Evolutionary conservation across 2,329 filamentous ascomycete species (phyloP).

Genomic region (Fusarium redolens): DNA sequence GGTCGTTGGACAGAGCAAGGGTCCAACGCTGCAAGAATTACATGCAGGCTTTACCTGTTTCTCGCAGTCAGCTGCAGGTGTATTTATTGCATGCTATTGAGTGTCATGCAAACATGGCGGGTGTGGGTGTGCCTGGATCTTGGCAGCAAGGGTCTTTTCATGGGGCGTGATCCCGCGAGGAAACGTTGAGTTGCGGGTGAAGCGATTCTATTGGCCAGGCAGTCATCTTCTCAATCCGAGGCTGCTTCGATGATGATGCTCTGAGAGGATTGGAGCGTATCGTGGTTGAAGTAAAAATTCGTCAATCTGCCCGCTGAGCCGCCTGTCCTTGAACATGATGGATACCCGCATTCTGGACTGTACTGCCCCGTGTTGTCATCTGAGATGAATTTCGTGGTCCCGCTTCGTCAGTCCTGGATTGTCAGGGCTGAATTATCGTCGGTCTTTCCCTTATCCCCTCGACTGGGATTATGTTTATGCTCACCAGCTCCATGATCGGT

Average conservation of each 20-base stretch:
- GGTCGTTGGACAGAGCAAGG: slow-evolving; percentile 5
- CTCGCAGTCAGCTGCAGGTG: neutral
- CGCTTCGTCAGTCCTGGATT: slow-evolving; percentile 30
- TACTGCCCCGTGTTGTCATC: neutral
- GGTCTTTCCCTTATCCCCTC: slow-evolving; percentile 4
- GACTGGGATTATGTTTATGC: slow-evolving; percentile 7
- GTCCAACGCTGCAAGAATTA: neutral
- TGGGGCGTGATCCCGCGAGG: slow-evolving; percentile 5
- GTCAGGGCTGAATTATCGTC: slow-evolving; percentile 29
- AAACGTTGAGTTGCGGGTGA: slow-evolving; percentile 4
- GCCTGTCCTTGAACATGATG: slow-evolving; percentile 10
- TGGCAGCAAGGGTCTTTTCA: slow-evolving; percentile 26
- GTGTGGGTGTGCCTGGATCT: slow-evolving; percentile 35
- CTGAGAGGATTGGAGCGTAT: slow-evolving; percentile 10
- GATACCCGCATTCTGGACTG: slow-evolving; percentile 1
- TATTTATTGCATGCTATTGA: slow-evolving; percentile 10
- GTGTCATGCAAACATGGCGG: slow-evolving; percentile 3
- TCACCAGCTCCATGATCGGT: slow-evolving; percentile 6
- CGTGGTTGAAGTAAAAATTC: slow-evolving; percentile 5
- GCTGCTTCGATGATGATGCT: slow-evolving; percentile 31
- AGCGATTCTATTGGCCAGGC: slow-evolving; percentile 31
- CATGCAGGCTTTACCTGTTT: neutral
- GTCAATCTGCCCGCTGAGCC: slow-evolving; percentile 9
- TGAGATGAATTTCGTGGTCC: neutral
- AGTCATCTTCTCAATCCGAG: slow-evolving; percentile 16